A percentile compares a stretch with the other conserved stretches of the same genome.
Evolutionary conservation across 257 asterid species (phyloP).

Genomic region (Vinca minor): DNA sequence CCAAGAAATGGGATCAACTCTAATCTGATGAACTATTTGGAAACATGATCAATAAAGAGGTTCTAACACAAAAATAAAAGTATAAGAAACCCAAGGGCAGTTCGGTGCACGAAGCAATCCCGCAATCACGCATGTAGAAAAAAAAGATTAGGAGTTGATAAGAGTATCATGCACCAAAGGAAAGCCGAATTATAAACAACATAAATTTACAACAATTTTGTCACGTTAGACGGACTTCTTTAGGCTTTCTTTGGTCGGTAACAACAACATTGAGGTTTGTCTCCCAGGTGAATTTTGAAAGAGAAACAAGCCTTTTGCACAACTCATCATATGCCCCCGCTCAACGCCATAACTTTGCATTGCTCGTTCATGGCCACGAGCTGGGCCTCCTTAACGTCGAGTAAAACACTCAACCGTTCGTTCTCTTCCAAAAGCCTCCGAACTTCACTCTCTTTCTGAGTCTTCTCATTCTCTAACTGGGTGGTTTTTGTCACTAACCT

Average conservation of each 20-base stretch:
- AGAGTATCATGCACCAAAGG: not conserved
- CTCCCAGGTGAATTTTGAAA: constrained; percentile 13
- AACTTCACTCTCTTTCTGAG: constrained; percentile 86
- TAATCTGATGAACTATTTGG: too few relatives aligned
- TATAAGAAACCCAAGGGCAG: too few relatives aligned
- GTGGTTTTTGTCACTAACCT: constrained; percentile 77
- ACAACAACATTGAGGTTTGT: constrained; percentile 12
- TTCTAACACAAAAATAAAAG: too few relatives aligned
- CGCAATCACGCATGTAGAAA: too few relatives aligned
- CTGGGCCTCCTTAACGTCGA: constrained; percentile 97
- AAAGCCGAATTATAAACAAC: not conserved
- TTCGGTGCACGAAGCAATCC: too few relatives aligned
- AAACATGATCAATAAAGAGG: too few relatives aligned
- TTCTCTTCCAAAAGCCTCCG: constrained; percentile 91
- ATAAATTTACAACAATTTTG: too few relatives aligned
- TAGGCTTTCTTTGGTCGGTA: not conserved
- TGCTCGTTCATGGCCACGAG: constrained; percentile 96
- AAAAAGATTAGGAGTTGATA: not conserved
- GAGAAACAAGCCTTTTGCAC: constrained; percentile 7
- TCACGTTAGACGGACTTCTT: constrained; percentile 8
- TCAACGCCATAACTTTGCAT: constrained; percentile 90
- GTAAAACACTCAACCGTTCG: constrained; percentile 53
- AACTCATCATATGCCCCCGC: constrained; percentile 19
- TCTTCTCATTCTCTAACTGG: constrained; percentile 81
- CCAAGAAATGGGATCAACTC: too few relatives aligned